Conservation (phyloP, 345 rosid species). For the Psidium friedrichsthalianum region DNA sequence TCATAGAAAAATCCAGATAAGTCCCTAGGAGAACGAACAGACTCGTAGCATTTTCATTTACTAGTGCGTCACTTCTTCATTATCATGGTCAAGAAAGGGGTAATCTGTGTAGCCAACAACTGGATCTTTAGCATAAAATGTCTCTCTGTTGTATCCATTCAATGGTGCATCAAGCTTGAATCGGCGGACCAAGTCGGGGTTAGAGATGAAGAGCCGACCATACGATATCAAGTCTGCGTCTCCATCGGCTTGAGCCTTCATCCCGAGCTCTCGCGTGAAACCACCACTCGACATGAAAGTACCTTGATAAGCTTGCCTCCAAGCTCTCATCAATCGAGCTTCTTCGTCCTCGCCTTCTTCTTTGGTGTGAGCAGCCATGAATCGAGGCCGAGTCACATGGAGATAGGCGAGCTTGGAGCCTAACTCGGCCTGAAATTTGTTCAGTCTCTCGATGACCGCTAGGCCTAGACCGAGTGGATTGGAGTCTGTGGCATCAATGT, state of each 20-base stretch:
- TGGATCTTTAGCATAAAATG: not conserved
- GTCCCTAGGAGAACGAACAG: not conserved
- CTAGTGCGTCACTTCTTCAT: not conserved
- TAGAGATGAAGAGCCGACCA: conserved; percentile 22
- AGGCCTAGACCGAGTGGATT: conserved; percentile 61
- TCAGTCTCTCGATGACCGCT: conserved; percentile 45
- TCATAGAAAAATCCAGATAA: too few species aligned
- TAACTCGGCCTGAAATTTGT: conserved; percentile 37
- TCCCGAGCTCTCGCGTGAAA: conserved; percentile 49
- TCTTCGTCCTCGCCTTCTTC: conserved; percentile 6
- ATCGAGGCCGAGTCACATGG: conserved; percentile 79
- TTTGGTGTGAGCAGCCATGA: conserved; percentile 44
- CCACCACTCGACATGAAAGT: conserved; percentile 71
- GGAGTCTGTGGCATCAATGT: conserved; percentile 60
- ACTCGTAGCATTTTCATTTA: not conserved
- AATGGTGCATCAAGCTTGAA: not conserved
- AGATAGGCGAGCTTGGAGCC: conserved; percentile 54
- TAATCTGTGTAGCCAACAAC: conserved; percentile 2
- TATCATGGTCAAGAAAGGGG: not conserved
- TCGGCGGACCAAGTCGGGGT: conserved; percentile 2
- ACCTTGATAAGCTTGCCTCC: conserved; percentile 48
- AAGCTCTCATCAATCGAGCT: conserved; percentile 22
- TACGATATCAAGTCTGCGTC: conserved; percentile 65
- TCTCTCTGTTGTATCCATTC: not conserved
- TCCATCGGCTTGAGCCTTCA: conserved; percentile 48